Percentiles rank a stretch among this genome's conserved stretches.
Conservation (phyloP, 768 basidiomycete species). For the Boletus sp. region DNA sequence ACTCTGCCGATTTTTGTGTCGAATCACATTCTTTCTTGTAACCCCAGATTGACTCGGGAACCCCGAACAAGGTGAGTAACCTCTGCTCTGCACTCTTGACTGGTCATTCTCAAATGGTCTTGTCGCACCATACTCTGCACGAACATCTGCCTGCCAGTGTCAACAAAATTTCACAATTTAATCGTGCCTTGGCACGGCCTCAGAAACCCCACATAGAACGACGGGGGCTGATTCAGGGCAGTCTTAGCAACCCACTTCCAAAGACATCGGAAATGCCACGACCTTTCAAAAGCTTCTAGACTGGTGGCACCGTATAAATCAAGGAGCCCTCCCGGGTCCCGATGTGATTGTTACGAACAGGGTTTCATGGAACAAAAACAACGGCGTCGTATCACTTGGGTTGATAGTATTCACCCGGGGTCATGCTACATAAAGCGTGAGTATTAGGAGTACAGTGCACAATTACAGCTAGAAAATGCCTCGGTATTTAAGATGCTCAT, state of each 20-base stretch:
- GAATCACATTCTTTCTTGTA: not conserved
- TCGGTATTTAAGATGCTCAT: conserved; percentile 19
- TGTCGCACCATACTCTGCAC: too few relatives aligned
- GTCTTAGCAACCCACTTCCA: not conserved
- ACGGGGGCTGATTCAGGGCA: too few relatives aligned
- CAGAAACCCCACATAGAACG: conserved; percentile 8
- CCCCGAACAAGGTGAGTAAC: not conserved
- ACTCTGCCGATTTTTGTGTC: not conserved
- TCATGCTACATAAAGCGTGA: conserved; percentile 5
- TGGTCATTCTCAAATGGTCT: not conserved
- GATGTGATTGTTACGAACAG: too few relatives aligned
- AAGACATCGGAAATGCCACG: not conserved
- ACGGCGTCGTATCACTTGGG: not conserved
- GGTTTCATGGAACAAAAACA: not conserved
- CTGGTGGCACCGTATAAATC: not conserved
- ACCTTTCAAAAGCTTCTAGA: not conserved
- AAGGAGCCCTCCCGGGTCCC: too few relatives aligned
- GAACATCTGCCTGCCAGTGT: too few relatives aligned
- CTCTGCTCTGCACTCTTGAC: not conserved
- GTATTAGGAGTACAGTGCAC: conserved; percentile 11
- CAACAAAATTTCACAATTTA: not conserved
- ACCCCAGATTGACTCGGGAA: not conserved
- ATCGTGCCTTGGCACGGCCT: not conserved
- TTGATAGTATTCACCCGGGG: not conserved
- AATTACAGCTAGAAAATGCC: conserved; percentile 8